A percentile compares a stretch with the other conserved stretches of the same genome.
These are phyloP conservation scores for Pleurotus pulmonarius DNA, from an alignment of 768 basidiomycete genomes.

Conservation along the genomic window DNA sequence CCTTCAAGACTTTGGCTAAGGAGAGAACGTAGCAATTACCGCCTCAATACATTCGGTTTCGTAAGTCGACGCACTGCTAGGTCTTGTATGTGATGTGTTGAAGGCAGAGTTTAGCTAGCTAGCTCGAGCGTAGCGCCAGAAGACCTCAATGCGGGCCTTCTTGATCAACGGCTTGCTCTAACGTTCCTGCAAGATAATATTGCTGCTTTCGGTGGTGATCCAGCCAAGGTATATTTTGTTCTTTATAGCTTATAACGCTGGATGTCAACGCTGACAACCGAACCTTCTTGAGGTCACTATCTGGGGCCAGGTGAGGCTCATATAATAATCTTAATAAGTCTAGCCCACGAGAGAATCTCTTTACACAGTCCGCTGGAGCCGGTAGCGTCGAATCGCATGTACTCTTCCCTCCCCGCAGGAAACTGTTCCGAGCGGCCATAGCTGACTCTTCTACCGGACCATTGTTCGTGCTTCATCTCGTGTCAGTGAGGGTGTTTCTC, in stretches of 20 bases:
- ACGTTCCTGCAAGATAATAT: conserved; percentile 65
- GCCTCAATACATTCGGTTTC: conserved; percentile 56
- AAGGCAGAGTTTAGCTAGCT: conserved; percentile 31
- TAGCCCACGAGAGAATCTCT: too few species aligned
- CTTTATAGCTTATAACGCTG: not conserved
- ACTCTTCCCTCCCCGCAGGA: conserved; percentile 32
- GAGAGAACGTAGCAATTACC: conserved; percentile 56
- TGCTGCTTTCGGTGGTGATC: conserved; percentile 61
- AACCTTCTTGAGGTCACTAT: conserved; percentile 39
- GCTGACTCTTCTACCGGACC: conserved; percentile 51
- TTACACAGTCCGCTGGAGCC: conserved; percentile 44
- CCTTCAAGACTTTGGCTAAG: too few species aligned
- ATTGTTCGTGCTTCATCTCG: conserved; percentile 33
- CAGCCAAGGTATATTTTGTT: conserved; percentile 36
- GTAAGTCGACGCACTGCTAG: conserved; percentile 24
- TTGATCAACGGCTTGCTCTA: conserved; percentile 57
- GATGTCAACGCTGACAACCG: not conserved
- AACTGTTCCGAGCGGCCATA: conserved; percentile 49
- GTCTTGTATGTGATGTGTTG: not conserved
- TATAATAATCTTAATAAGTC: not conserved
- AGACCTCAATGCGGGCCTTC: conserved; percentile 56
- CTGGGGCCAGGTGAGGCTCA: conserved; percentile 45
- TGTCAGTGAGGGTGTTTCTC: too few species aligned
- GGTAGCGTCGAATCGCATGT: conserved; percentile 47
- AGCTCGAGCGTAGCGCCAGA: conserved; percentile 39